phyloP scores from a whole-genome alignment of 495 filamentous ascomycete species.

The Jackrogersella multiformis region DNA sequence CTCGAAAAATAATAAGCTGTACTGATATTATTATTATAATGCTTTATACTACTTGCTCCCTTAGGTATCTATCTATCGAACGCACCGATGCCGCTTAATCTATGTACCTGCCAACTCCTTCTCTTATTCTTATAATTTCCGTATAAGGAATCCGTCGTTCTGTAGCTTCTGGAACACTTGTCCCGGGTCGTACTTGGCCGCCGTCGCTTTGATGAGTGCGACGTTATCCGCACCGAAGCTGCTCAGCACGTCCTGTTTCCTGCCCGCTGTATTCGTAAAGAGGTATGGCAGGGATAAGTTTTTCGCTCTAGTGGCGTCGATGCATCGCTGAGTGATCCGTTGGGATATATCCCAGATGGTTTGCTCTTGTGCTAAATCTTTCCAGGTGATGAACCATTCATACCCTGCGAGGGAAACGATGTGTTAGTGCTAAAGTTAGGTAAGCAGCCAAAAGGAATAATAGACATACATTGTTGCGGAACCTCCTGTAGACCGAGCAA shows the following conservation, averaged over 20 bases:
- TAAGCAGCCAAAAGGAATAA: neutral
- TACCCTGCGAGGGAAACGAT: constrained; percentile 24
- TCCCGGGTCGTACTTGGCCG: constrained; percentile 56
- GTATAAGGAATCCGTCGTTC: constrained; percentile 49
- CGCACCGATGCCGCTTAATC: constrained; percentile 1
- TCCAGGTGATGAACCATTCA: constrained; percentile 37
- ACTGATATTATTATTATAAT: neutral
- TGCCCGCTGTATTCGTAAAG: constrained; percentile 63
- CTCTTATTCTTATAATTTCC: constrained; percentile 23
- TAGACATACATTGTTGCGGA: constrained; percentile 35
- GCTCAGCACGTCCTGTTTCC: constrained; percentile 53
- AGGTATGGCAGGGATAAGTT: constrained; percentile 62
- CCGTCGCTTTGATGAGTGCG: constrained; percentile 45
- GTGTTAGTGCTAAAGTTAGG: constrained; percentile 11
- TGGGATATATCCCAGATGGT: constrained; percentile 20
- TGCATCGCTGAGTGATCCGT: constrained; percentile 30
- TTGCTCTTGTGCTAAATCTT: constrained; percentile 11
- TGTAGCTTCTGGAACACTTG: constrained; percentile 54
- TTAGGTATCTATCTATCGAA: constrained; percentile 3
- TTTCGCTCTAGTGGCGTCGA: constrained; percentile 52
- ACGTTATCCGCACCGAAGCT: constrained; percentile 55
- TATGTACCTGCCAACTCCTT: constrained; percentile 1
- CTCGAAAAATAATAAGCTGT: neutral
- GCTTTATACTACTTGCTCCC: neutral
- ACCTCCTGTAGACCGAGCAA: constrained; percentile 44